Evolutionary conservation across 495 filamentous ascomycete species (phyloP), one percentile per base, ranked within the genome.

Genomic region (Podospora bellae-mahoneyi): DNA sequence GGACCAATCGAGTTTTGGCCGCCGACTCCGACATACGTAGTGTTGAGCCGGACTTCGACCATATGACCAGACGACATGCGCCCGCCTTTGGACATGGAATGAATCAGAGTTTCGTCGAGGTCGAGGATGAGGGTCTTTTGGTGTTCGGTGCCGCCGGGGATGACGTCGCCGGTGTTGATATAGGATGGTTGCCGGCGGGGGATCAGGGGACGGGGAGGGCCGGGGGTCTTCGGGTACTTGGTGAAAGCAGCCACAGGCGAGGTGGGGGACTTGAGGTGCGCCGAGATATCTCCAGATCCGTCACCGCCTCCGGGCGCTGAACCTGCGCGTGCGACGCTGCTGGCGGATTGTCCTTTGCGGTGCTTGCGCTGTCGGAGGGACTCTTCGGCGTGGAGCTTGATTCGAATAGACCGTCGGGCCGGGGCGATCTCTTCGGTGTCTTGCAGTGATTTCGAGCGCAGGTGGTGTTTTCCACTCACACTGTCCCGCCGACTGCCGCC

Each of bases 51-150:
- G 71, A 99, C 95, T 80, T 99, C 95, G 39, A 99, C 94, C 95
- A 98, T 98, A 79, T 99, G 96, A 26, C 95, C 95, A 28, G 91
- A 94, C 71, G 90, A 92, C 93, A 97, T 97, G 55, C 93, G 87
- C 48, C 94, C 94, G 30, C 95, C 95, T 77, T 97, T 97, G 59
- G 94, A 92, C 80, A 97, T 90, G 76, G 93, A 97, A 81, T 99
- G 95, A 73, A 99, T 98, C 64, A 99, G 81, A 0, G 95, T 99
- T 75, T 99, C 95, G 77, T 99, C 95, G 18, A 99, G 86, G 76
- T 99, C 95, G 30, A 99, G 84, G 71, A 99, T 94, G 67, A 99
- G 78, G 2, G 95, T 98, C 80, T 99, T 99, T 75, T 94, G 90
- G 76, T 79, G 81, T 70, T 79, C 78, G 69, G 75, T 78, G 77